Conservation (phyloP, 306 rosid species). For the Abrus precatorius region DNA sequence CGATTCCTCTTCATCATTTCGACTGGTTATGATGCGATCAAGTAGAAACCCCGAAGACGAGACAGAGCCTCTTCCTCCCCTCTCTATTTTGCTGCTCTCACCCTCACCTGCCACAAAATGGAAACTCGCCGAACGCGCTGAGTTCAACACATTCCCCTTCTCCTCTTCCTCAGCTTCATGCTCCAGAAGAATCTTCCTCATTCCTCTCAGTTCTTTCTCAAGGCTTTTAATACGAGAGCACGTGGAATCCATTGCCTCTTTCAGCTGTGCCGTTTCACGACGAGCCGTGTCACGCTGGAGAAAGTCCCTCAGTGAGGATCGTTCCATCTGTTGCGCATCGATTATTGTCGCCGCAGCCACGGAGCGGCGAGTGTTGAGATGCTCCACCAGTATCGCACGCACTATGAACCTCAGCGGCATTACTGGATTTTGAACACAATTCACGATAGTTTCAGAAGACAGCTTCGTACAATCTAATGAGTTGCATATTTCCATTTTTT, state of each 20-base stretch:
- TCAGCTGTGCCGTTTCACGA: slow-evolving; percentile 65
- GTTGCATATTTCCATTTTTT: slow-evolving; percentile 68
- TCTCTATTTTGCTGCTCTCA: slow-evolving; percentile 48
- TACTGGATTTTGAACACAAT: slow-evolving; percentile 78
- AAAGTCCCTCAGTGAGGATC: slow-evolving; percentile 61
- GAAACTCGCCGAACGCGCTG: slow-evolving; percentile 69
- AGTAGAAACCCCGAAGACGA: slow-evolving; percentile 62
- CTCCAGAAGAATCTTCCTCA: slow-evolving; percentile 64
- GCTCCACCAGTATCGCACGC: slow-evolving; percentile 82
- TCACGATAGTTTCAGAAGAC: slow-evolving; percentile 58
- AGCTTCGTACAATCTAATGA: slow-evolving; percentile 75
- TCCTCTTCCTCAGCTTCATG: slow-evolving; percentile 42
- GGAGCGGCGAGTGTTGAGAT: slow-evolving; percentile 79
- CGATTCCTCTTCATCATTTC: slow-evolving; percentile 3
- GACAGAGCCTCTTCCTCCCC: slow-evolving; percentile 66
- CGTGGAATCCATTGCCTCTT: slow-evolving; percentile 73
- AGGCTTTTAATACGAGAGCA: slow-evolving; percentile 66
- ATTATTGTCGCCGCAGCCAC: slow-evolving; percentile 42
- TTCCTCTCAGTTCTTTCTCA: slow-evolving; percentile 66
- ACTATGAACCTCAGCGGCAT: slow-evolving; percentile 86
- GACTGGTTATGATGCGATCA: background rate
- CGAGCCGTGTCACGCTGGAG: slow-evolving; percentile 64
- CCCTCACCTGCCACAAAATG: slow-evolving; percentile 50
- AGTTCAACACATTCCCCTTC: slow-evolving; percentile 34
- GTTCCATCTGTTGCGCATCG: background rate